Evolutionary conservation across 495 filamentous ascomycete genomes (phyloP).

Genomic region (Platismatia glauca): DNA sequence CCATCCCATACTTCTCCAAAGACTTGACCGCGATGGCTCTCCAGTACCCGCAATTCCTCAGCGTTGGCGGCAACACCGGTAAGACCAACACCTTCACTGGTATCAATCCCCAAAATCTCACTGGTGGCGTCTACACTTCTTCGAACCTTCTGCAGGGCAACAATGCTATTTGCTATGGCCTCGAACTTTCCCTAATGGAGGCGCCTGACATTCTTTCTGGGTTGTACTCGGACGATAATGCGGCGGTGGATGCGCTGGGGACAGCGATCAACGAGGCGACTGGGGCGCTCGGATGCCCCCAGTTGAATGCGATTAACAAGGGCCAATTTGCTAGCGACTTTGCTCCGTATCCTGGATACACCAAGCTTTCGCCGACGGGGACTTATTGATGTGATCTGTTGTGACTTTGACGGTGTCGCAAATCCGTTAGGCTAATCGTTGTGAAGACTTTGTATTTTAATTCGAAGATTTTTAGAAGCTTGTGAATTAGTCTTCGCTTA

Average conservation of each 20-base stretch:
- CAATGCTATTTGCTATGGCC: constrained; percentile 41
- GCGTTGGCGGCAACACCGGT: constrained; percentile 50
- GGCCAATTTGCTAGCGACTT: constrained; percentile 23
- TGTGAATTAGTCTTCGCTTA: neutral
- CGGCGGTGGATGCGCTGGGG: constrained; percentile 24
- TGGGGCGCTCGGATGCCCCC: constrained; percentile 22
- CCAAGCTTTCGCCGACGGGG: constrained; percentile 14
- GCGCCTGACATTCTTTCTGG: constrained; percentile 36
- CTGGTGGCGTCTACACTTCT: constrained; percentile 41
- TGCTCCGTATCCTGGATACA: constrained; percentile 23
- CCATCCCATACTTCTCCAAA: constrained; percentile 30
- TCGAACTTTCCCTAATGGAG: constrained; percentile 33
- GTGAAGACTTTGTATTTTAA: neutral
- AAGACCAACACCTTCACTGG: constrained; percentile 46
- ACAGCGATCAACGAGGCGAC: constrained; percentile 19
- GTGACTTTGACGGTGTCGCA: neutral
- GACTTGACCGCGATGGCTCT: constrained; percentile 32
- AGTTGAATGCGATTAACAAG: constrained; percentile 23
- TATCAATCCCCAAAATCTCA: constrained; percentile 41
- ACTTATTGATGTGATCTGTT: neutral
- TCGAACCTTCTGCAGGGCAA: constrained; percentile 35
- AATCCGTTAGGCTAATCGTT: neutral
- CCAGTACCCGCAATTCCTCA: constrained; percentile 26
- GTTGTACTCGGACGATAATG: constrained; percentile 30
- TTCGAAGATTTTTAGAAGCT: neutral